Conservation (phyloP, 1,284 basidiomycete genomes). For the Phenoliferia sp. region DNA sequence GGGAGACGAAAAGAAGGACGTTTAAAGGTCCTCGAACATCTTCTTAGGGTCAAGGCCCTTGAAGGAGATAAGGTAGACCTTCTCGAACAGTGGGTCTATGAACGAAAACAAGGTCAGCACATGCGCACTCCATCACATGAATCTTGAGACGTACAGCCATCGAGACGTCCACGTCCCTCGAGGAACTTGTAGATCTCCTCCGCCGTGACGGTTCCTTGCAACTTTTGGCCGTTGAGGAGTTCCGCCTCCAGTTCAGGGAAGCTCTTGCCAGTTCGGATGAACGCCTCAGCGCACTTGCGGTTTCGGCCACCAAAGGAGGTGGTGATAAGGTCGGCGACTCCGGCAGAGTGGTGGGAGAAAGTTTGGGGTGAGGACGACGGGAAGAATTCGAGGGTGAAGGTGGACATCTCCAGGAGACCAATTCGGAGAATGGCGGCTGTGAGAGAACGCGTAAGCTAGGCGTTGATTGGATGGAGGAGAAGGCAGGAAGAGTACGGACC, state of each 20-base stretch:
- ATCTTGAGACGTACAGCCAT: slow-evolving; percentile 19
- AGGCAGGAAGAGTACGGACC: slow-evolving; percentile 33
- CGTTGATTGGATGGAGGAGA: not conserved
- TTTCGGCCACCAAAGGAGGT: slow-evolving; percentile 57
- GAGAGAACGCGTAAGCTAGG: not conserved
- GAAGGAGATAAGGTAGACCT: slow-evolving; percentile 27
- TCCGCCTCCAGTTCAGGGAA: slow-evolving; percentile 53
- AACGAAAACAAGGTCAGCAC: slow-evolving; percentile 33
- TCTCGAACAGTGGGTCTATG: slow-evolving; percentile 51
- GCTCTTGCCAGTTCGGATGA: slow-evolving; percentile 49
- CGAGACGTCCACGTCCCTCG: slow-evolving; percentile 41
- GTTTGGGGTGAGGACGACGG: slow-evolving; percentile 50
- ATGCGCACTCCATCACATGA: not conserved
- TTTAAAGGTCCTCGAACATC: slow-evolving; percentile 24
- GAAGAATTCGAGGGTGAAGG: slow-evolving; percentile 53
- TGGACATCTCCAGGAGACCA: slow-evolving; percentile 50
- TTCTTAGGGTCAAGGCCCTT: slow-evolving; percentile 17
- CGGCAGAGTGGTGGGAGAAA: slow-evolving; percentile 51
- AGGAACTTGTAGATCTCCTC: slow-evolving; percentile 45
- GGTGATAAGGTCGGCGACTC: slow-evolving; percentile 56
- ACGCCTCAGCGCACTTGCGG: slow-evolving; percentile 52
- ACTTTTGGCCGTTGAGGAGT: slow-evolving; percentile 49
- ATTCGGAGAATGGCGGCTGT: slow-evolving; percentile 52
- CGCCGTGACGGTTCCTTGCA: slow-evolving; percentile 44
- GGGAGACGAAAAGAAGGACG: not conserved